Conservation (phyloP, 2,329 filamentous ascomycete species). For the Pyrenochaeta sp. region DNA sequence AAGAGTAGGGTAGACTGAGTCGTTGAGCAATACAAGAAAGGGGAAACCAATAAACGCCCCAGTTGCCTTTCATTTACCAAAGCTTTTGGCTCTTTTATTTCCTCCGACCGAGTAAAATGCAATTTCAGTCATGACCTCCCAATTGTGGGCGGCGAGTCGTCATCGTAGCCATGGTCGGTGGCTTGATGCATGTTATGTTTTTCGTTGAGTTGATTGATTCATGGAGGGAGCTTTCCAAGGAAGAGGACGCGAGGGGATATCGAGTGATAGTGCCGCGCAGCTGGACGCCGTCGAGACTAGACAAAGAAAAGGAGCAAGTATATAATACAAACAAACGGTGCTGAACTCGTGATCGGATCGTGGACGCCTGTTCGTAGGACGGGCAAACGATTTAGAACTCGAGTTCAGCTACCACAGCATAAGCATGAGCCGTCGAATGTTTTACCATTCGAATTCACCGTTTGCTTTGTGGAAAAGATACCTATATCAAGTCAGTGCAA, state of each 20-base stretch:
- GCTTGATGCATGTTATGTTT: background rate
- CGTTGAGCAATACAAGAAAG: too few relatives aligned
- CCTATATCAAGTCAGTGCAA: conserved; percentile 49
- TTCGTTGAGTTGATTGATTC: background rate
- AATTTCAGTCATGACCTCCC: too few relatives aligned
- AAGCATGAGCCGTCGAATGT: conserved; percentile 20
- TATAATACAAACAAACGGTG: conserved; percentile 5
- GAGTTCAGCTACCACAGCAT: conserved; percentile 30
- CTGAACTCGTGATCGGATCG: conserved; percentile 11
- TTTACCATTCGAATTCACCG: conserved; percentile 96
- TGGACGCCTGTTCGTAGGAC: conserved; percentile 12
- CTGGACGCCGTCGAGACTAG: background rate
- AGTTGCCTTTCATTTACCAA: too few relatives aligned
- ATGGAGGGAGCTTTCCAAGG: conserved; percentile 2
- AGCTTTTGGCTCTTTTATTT: too few relatives aligned
- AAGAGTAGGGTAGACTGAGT: too few relatives aligned
- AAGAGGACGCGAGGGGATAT: too few relatives aligned
- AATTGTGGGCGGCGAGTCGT: too few relatives aligned
- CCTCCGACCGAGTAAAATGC: too few relatives aligned
- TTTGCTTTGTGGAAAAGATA: conserved; percentile 98
- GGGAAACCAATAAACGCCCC: too few relatives aligned
- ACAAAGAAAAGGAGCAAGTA: background rate
- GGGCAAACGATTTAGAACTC: conserved; percentile 24
- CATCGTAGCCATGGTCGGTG: too few relatives aligned
- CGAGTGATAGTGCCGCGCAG: too few relatives aligned